Percentiles rank a stretch among this genome's conserved stretches.
Evolutionary conservation across 192 early-diverging fungal species (phyloP).

Genomic region (Coemansia sp.): DNA sequence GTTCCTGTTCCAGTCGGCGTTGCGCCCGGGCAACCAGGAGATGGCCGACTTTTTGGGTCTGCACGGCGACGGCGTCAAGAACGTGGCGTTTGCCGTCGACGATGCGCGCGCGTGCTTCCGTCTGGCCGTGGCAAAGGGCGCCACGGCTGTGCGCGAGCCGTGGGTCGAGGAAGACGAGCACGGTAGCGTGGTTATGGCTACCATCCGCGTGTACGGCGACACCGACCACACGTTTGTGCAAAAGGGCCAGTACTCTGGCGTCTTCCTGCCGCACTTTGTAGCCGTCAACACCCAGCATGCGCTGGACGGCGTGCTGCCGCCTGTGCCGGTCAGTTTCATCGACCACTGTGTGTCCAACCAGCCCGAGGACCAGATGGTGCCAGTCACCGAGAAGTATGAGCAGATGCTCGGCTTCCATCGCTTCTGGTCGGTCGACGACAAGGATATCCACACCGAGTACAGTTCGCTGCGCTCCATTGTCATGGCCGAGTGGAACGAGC

Average conservation of each 20-base stretch:
- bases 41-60: constrained; percentile 68
- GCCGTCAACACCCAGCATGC: constrained; percentile 47
- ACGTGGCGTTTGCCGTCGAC: constrained; percentile 93
- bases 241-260: constrained; percentile 75
- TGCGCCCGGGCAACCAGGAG: constrained; percentile 74
- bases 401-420: constrained; percentile 92
- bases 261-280: constrained; percentile 82
- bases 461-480: constrained; percentile 91
- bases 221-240: constrained; percentile 96
- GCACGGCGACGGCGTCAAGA: constrained; percentile 95
- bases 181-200: constrained; percentile 90
- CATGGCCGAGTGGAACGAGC: constrained; percentile 90
- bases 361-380: constrained; percentile 86
- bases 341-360: constrained; percentile 98
- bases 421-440: constrained; percentile 99
- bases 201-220: constrained; percentile 90
- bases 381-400: constrained; percentile 87
- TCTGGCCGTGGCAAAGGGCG: constrained; percentile 83
- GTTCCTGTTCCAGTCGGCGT: constrained; percentile 91
- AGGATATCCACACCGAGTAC: constrained; percentile 93
- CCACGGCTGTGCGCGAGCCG: constrained; percentile 74
- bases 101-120: constrained; percentile 77
- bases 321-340: constrained; percentile 69
- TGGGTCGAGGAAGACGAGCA: constrained; percentile 80
- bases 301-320: constrained; percentile 63